phyloP scores from a whole-genome alignment of 225 moss, liverwort and hornwort genomes.

The Bryoerythrophyllum caledonicum region DNA sequence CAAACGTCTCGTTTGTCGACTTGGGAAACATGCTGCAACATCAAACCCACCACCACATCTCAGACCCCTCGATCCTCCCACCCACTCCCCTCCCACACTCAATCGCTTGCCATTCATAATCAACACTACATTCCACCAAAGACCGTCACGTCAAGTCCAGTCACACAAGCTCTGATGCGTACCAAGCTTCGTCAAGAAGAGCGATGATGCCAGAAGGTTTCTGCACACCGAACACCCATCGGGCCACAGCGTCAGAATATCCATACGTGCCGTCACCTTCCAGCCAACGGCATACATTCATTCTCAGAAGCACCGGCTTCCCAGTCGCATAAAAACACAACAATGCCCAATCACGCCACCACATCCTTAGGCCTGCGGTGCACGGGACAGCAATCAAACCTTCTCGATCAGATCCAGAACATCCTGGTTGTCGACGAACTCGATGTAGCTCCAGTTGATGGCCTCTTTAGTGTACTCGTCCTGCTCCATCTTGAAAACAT shows the following conservation, averaged over 20 bases:
- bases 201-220: slow-evolving; percentile 91
- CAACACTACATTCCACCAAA: neutral
- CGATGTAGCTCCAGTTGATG: slow-evolving; percentile 97
- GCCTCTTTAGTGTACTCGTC: slow-evolving; percentile 98
- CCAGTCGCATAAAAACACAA: neutral
- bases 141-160: neutral
- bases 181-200: slow-evolving; percentile 99
- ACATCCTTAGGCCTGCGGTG: neutral
- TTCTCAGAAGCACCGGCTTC: too few relatives aligned
- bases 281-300: neutral
- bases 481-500: slow-evolving; percentile 99
- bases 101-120: neutral
- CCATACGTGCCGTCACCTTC: neutral
- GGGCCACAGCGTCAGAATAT: slow-evolving; percentile 4
- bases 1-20: slow-evolving; percentile 93
- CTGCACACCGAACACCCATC: slow-evolving; percentile 45
- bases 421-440: slow-evolving; percentile 99
- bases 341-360: neutral
- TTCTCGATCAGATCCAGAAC: slow-evolving; percentile 96
- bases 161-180: slow-evolving; percentile 5
- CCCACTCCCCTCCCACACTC: neutral
- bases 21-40: slow-evolving; percentile 95
- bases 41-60: slow-evolving; percentile 18
- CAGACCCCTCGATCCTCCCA: slow-evolving; percentile 13
- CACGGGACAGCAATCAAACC: slow-evolving; percentile 44